phyloP scores from a whole-genome alignment of 345 rosid species.

The Eucalyptus pumila region DNA sequence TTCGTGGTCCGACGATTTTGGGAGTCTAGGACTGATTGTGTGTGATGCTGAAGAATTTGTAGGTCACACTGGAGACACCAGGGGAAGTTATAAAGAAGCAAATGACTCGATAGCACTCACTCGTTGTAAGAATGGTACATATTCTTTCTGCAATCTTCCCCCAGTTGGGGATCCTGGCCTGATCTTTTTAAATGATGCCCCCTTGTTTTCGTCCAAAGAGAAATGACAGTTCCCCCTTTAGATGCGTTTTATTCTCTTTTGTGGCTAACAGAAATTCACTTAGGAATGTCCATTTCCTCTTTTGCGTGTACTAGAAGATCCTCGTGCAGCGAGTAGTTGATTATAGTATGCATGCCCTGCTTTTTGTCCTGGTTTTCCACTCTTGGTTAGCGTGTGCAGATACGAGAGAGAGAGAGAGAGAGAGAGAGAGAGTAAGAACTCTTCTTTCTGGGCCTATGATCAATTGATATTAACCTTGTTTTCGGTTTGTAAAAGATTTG shows the following conservation, averaged over 20 bases:
- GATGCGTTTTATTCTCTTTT: neutral
- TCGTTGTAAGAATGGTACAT: slow-evolving; percentile 18
- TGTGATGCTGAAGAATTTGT: neutral
- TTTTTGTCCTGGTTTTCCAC: neutral
- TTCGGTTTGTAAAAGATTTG: neutral
- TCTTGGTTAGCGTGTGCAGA: neutral
- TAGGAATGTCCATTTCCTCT: neutral
- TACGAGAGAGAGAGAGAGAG: neutral
- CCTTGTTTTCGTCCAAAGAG: slow-evolving; percentile 10
- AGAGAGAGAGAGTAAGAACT: neutral
- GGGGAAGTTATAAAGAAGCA: neutral
- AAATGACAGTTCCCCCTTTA: slow-evolving; percentile 16
- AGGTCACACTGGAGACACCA: neutral
- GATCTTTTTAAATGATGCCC: slow-evolving; percentile 36
- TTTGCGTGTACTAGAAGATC: neutral
- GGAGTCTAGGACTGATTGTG: neutral
- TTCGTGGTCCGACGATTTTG: neutral
- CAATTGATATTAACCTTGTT: neutral
- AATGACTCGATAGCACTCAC: slow-evolving; percentile 1
- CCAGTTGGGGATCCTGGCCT: neutral
- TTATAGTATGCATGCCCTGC: neutral
- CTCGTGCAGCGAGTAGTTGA: slow-evolving; percentile 13
- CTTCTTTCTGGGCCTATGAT: neutral
- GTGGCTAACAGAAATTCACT: slow-evolving; percentile 2
- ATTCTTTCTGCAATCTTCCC: slow-evolving; percentile 9